phyloP scores from a whole-genome alignment of 768 basidiomycete genomes.

The Mycena haematopus region DNA sequence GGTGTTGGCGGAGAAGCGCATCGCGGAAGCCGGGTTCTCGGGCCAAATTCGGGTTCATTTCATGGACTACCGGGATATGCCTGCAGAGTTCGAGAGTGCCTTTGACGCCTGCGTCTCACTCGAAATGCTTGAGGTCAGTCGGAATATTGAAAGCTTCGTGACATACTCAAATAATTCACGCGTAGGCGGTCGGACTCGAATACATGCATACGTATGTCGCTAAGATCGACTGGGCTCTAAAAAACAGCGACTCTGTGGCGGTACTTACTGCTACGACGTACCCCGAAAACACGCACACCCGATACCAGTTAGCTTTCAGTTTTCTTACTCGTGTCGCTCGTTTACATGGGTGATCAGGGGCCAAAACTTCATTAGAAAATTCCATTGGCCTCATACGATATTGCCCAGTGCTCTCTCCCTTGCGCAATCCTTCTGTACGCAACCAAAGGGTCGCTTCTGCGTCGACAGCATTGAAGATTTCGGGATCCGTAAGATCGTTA shows the following conservation, averaged over 20 bases:
- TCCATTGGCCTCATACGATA: constrained; percentile 91
- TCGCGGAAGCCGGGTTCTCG: constrained; percentile 72
- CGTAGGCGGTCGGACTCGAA: constrained; percentile 57
- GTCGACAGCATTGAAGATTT: constrained; percentile 88
- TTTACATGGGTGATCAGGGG: constrained; percentile 46
- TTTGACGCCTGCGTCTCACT: constrained; percentile 81
- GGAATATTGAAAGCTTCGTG: constrained; percentile 24
- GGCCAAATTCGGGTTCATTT: constrained; percentile 83
- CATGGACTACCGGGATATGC: constrained; percentile 89
- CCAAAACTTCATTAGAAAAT: constrained; percentile 85
- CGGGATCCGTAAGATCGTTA: constrained; percentile 63
- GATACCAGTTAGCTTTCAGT: constrained; percentile 64
- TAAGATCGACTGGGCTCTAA: constrained; percentile 79
- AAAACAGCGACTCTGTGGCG: constrained; percentile 66
- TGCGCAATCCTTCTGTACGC: constrained; percentile 52
- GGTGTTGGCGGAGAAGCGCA: constrained; percentile 82
- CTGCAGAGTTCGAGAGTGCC: constrained; percentile 76
- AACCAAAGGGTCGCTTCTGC: constrained; percentile 81
- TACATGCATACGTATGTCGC: constrained; percentile 76
- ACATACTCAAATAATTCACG: constrained; percentile 46
- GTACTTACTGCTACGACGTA: constrained; percentile 76
- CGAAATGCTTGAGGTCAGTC: constrained; percentile 78
- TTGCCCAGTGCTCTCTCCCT: constrained; percentile 86
- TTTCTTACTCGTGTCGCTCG: constrained; percentile 13
- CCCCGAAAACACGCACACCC: constrained; percentile 70